Evolutionary conservation across 306 rosid species (phyloP).

Genomic region (Fragaria vesca): DNA sequence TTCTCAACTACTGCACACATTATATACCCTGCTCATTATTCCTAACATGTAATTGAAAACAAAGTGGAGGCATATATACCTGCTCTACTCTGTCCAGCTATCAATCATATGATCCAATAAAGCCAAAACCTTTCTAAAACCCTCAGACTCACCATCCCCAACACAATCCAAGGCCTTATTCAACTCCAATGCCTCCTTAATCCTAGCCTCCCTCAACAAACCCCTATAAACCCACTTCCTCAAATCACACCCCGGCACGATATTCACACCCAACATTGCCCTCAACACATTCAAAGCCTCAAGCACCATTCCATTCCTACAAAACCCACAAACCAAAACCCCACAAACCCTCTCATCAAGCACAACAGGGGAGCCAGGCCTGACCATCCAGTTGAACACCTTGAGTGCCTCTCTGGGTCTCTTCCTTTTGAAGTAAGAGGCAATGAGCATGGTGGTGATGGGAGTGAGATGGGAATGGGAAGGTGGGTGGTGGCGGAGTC

Average conservation of each 20-base stretch:
- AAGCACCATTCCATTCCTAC: conserved; percentile 37
- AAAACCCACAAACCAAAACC: conserved; percentile 46
- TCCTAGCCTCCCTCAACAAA: conserved; percentile 57
- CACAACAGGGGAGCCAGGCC: conserved; percentile 49
- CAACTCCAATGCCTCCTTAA: conserved; percentile 46
- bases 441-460: conserved; percentile 37
- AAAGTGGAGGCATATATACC: neutral
- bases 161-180: conserved; percentile 33
- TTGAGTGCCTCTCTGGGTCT: conserved; percentile 49
- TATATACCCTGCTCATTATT: neutral
- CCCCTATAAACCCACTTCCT: conserved; percentile 37
- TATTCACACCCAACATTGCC: conserved; percentile 34
- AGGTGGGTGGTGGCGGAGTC: conserved; percentile 41
- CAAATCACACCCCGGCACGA: conserved; percentile 17
- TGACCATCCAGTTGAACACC: conserved; percentile 49
- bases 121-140: conserved; percentile 27
- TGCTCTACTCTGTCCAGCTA: conserved; percentile 41
- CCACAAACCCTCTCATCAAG: conserved; percentile 33
- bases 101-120: conserved; percentile 33
- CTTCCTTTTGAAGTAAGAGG: conserved; percentile 31
- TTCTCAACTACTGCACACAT: neutral
- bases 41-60: neutral
- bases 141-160: conserved; percentile 11
- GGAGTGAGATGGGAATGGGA: conserved; percentile 38
- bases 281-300: conserved; percentile 53